Percentiles rank a stretch among this genome's conserved stretches.
Conservation (phyloP, 306 rosid genomes). For the Vigna unguiculata region DNA sequence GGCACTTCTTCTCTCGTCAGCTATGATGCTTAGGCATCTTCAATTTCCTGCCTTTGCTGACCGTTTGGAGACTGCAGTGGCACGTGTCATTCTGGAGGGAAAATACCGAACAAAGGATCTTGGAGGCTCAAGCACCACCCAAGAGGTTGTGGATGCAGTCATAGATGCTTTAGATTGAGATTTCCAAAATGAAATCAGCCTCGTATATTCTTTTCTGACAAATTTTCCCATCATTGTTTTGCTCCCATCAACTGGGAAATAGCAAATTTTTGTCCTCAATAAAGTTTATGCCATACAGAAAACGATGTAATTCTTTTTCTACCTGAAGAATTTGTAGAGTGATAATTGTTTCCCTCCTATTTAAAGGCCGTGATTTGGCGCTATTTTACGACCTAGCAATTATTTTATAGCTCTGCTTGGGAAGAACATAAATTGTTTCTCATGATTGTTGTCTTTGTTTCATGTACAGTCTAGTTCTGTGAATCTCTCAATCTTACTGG, state of each 20-base stretch:
- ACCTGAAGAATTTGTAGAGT: conserved; percentile 34
- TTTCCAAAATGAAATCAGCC: conserved; percentile 29
- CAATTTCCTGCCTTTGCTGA: conserved; percentile 92
- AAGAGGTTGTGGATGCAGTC: conserved; percentile 82
- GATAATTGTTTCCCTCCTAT: conserved; percentile 39
- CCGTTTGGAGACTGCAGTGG: conserved; percentile 83
- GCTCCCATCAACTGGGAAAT: conserved; percentile 32
- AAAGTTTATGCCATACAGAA: conserved; percentile 44
- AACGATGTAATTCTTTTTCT: conserved; percentile 18
- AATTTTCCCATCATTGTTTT: conserved; percentile 41
- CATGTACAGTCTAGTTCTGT: not conserved
- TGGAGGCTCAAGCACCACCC: conserved; percentile 76
- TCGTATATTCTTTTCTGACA: conserved; percentile 40
- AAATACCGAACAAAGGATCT: conserved; percentile 76
- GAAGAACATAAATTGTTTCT: not conserved
- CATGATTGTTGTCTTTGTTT: not conserved
- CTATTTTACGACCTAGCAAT: not conserved
- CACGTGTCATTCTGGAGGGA: conserved; percentile 69
- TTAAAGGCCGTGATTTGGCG: conserved; percentile 22
- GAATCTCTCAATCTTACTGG: not conserved
- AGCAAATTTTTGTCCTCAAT: conserved; percentile 46
- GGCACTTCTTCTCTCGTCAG: conserved; percentile 85
- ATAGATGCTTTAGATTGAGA: conserved; percentile 65
- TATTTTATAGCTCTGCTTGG: not conserved
- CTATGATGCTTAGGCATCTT: conserved; percentile 95